Base-by-base conservation (phyloP, 2,329 filamentous ascomycete genomes). In the Intubia oerlemansii region DNA sequence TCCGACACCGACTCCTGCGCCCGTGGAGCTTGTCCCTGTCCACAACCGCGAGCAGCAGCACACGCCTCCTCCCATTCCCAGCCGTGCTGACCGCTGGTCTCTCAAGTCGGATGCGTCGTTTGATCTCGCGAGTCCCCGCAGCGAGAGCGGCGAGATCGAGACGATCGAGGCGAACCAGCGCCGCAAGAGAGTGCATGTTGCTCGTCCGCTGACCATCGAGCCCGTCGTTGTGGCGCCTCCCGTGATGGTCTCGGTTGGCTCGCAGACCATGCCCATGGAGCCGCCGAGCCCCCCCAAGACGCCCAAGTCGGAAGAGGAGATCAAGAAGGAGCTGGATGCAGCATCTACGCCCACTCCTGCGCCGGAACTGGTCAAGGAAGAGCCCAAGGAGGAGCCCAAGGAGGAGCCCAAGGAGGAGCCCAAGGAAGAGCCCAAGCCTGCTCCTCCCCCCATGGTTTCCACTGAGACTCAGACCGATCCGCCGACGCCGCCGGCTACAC, bases 161-260 rank as follows among this genome's bases (percentile, higher is more conserved):
- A n/a, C n/a, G n/a, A n/a, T n/a, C n/a, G 72, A 79, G 44, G 73
- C 74, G 14, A 81, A 80, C 42, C 74, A 79, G 44, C 60, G 74
- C 34, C 64, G 68, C 28, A 81, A 80, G 53, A 61, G 74, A 29
- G 66, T 76, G 13, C 57, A 67, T 28, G 50, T 63, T 29, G 56
- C 44, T 29, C 59, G 58, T 14, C 57, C 61, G 1, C 42, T 60
- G 31, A 50, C 51, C 2, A 54, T 68, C 28, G 65, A 64, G 34
- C 44, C 57, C 5, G 48, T 51, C 1, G 42, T 39, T 4, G 32
- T 45, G 21, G n/a, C 17, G 4, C 45, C 43, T 31, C 53, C 45
- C 34, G 42, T 49, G 19, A 78, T 76, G 70, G 66, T 73, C 3
- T 78, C 73, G 20, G 53, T 65, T 14, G 57, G 61, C 14, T 68